Base-by-base conservation (phyloP, 345 rosid genomes). In the Erodium maritimum region DNA sequence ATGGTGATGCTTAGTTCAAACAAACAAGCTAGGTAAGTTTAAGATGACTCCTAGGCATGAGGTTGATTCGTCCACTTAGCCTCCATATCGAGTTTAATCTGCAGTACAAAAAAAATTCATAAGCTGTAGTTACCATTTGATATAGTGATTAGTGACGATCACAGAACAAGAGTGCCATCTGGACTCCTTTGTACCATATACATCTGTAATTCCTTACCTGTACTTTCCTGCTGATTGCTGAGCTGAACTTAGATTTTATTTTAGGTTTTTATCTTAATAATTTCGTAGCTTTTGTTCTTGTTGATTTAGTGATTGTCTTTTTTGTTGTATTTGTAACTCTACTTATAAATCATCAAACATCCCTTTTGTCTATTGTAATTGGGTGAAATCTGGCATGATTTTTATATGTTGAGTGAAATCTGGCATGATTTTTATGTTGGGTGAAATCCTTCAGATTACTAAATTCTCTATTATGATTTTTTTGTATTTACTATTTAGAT, bases 1-100 rank as follows among this genome's bases (percentile, higher is more conserved):
- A 75, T 59, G 72, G 60, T 42, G 68, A 71, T 21, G 48, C 48
- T 42, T 42, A 42, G 48, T 42, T 42, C 48, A 42, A 7, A 16
- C 12, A 16, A 42, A 42, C 1, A 14, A 42, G 48, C 12, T 42
- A 3, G 48, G 48, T 42, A 42, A 29, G 37, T 3, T 42, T 42
- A 42, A 7, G 17, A 37, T 11, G 46, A 14, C 48, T 10, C 48
- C 12, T 3, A 42, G 48, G 48, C 12, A 42, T 12, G 17, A 12
- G 48, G 48, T 42, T 14, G 37, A 29, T 42, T 42, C 17, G 2
- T 42, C 48, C 11, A 42, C 17, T 10, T 14, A 13, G 12, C 48
- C 48, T 42, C 48, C 48, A 3, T 42, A 42, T 42, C 48, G 14
- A 16, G 48, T 42, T 4, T 42, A 10, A 42, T 42, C 11, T 10